These are phyloP conservation scores for Scytalidium sp. DNA, from an alignment of 2,329 filamentous ascomycete genomes.

Conservation along the genomic window DNA sequence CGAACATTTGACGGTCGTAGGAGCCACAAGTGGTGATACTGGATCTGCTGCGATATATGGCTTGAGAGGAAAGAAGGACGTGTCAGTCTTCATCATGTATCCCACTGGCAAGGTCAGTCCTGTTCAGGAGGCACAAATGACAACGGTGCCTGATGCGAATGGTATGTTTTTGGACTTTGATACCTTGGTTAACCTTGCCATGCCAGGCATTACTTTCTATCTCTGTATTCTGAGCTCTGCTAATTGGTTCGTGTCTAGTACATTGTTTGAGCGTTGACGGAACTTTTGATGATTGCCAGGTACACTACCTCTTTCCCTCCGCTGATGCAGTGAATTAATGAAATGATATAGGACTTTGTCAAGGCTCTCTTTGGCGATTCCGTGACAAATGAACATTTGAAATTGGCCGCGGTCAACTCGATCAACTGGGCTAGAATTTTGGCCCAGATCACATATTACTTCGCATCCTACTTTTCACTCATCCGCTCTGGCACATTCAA, in stretches of 20 bases:
- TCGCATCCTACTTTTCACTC: constrained; percentile 84
- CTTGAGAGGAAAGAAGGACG: constrained; percentile 87
- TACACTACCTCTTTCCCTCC: constrained; percentile 25
- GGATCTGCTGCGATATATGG: constrained; percentile 94
- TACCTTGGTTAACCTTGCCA: no score
- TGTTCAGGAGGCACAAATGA: constrained; percentile 94
- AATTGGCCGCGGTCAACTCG: constrained; percentile 86
- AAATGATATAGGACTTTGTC: constrained; percentile 65
- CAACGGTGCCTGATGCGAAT: constrained; percentile 80
- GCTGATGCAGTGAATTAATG: not conserved
- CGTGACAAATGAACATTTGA: constrained; percentile 74
- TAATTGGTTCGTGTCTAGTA: no score
- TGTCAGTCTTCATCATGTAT: constrained; percentile 88
- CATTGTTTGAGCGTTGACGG: constrained; percentile 85
- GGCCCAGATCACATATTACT: constrained; percentile 94
- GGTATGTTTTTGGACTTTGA: constrained; percentile 27
- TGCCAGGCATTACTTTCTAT: no score
- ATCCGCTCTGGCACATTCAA: constrained; percentile 56
- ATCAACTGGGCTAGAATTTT: constrained; percentile 93
- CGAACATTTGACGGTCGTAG: constrained; percentile 78
- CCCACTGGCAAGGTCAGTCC: constrained; percentile 84
- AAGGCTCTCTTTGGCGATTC: constrained; percentile 85
- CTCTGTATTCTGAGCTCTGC: no score
- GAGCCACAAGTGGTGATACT: constrained; percentile 80
- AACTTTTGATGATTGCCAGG: constrained; percentile 92